These are phyloP conservation scores for Sphagnum tenellum DNA, from an alignment of 225 moss, liverwort and hornwort genomes.

Conservation along the genomic window DNA sequence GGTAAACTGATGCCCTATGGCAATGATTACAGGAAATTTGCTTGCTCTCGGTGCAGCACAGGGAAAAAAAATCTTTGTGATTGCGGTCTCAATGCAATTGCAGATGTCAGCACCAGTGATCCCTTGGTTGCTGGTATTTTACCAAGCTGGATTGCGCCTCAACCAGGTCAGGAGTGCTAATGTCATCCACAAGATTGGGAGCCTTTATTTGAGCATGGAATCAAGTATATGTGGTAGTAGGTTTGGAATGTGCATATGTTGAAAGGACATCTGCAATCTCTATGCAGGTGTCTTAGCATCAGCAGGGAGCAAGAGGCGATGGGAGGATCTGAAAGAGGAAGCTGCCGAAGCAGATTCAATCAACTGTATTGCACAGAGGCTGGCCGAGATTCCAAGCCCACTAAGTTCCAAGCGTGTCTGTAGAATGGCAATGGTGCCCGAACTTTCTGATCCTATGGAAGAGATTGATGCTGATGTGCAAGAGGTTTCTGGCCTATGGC, in stretches of 20 bases:
- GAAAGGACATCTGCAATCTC: too few species aligned
- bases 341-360: conserved; percentile 92
- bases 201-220: too few species aligned
- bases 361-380: conserved; percentile 73
- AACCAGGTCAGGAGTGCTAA: too few species aligned
- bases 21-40: conserved; percentile 21
- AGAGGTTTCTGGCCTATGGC: conserved; percentile 37
- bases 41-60: conserved; percentile 42
- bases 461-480: conserved; percentile 40
- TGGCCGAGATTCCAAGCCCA: conserved; percentile 86
- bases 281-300: conserved; percentile 77
- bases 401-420: conserved; percentile 62
- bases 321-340: conserved; percentile 81
- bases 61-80: conserved; percentile 29
- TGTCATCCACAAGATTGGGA: too few species aligned
- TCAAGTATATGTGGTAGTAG: too few species aligned
- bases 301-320: conserved; percentile 90
- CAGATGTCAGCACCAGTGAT: conserved; percentile 5
- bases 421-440: conserved; percentile 21
- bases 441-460: conserved; percentile 72
- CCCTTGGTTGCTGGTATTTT: too few species aligned
- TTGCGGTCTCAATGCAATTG: conserved; percentile 31
- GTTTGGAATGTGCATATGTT: too few species aligned
- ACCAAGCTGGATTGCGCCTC: too few species aligned
- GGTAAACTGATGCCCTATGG: too few species aligned